Conservation (phyloP, 164 flowering plant species). For the Warburgia ugandensis region DNA sequence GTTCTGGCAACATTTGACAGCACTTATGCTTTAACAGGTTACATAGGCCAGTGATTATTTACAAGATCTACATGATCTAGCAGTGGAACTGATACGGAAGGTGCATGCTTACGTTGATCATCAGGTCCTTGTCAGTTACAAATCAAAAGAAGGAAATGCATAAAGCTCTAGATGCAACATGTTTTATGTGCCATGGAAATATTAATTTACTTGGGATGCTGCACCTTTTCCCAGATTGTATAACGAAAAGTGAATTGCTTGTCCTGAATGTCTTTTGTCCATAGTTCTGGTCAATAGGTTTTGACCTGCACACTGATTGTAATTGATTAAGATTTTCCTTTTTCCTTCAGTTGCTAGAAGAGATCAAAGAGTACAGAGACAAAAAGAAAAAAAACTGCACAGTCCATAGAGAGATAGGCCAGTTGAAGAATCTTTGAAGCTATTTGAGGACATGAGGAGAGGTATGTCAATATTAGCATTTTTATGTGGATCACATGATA, state of each 20-base stretch:
- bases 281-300: too few species aligned
- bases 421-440: constrained; percentile 71
- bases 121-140: constrained; percentile 48
- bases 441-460: constrained; percentile 84
- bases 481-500: too few species aligned
- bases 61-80: constrained; percentile 78
- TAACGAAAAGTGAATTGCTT: too few species aligned
- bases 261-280: too few species aligned
- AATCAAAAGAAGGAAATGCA: neutral
- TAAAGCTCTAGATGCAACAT: too few species aligned
- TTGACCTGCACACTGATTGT: too few species aligned
- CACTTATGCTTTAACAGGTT: constrained; percentile 46
- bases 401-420: constrained; percentile 99
- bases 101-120: constrained; percentile 98
- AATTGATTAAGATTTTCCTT: too few species aligned
- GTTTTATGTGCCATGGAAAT: neutral
- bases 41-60: constrained; percentile 96
- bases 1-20: constrained; percentile 1
- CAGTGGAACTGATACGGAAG: constrained; percentile 80
- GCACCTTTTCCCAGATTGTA: too few species aligned
- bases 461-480: too few species aligned
- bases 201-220: neutral
- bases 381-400: constrained; percentile 82
- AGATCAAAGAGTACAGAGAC: constrained; percentile 89
- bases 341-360: constrained; percentile 77